phyloP scores from a whole-genome alignment of 2,329 filamentous ascomycete genomes.

The Teratosphaeria viscida region DNA sequence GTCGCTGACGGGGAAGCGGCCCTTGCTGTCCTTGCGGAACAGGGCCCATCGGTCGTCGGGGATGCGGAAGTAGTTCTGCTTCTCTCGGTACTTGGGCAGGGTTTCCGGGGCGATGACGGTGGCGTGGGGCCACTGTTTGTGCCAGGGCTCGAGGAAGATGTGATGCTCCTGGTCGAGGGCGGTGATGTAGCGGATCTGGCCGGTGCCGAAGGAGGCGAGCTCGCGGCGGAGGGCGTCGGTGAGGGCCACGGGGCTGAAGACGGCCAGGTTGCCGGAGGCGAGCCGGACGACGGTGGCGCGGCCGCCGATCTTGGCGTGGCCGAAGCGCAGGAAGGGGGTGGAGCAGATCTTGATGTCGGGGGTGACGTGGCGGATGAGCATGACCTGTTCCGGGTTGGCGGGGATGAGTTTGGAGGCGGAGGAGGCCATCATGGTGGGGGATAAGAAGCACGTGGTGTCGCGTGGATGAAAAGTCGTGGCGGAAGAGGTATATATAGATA shows the following conservation, averaged over 20 bases:
- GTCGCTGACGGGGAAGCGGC: slow-evolving; percentile 44
- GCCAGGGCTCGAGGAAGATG: slow-evolving; percentile 83
- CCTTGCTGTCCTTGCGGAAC: slow-evolving; percentile 33
- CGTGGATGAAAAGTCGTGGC: neutral
- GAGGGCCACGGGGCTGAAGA: slow-evolving; percentile 85
- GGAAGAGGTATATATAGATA: neutral
- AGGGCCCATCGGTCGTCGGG: slow-evolving; percentile 37
- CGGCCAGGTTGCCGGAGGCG: slow-evolving; percentile 63
- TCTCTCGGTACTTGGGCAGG: slow-evolving; percentile 66
- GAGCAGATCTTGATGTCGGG: slow-evolving; percentile 70
- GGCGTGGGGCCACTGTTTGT: slow-evolving; percentile 64
- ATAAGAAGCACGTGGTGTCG: neutral
- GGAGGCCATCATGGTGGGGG: slow-evolving; percentile 25
- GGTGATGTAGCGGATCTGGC: slow-evolving; percentile 70
- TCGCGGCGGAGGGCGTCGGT: slow-evolving; percentile 63
- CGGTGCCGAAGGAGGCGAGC: slow-evolving; percentile 25
- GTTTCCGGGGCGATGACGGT: slow-evolving; percentile 74
- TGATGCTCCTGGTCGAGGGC: slow-evolving; percentile 90
- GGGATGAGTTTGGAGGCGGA: slow-evolving; percentile 30
- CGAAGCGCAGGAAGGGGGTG: slow-evolving; percentile 74
- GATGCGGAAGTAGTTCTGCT: slow-evolving; percentile 25
- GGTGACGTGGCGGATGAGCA: slow-evolving; percentile 81
- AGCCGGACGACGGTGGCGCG: slow-evolving; percentile 79
- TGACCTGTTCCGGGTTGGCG: slow-evolving; percentile 65
- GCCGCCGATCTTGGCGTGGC: slow-evolving; percentile 70